Evolutionary conservation across 352 stramenopile species (phyloP), one percentile per base, ranked within the genome.

Genomic region (Phytophthora multivora): DNA sequence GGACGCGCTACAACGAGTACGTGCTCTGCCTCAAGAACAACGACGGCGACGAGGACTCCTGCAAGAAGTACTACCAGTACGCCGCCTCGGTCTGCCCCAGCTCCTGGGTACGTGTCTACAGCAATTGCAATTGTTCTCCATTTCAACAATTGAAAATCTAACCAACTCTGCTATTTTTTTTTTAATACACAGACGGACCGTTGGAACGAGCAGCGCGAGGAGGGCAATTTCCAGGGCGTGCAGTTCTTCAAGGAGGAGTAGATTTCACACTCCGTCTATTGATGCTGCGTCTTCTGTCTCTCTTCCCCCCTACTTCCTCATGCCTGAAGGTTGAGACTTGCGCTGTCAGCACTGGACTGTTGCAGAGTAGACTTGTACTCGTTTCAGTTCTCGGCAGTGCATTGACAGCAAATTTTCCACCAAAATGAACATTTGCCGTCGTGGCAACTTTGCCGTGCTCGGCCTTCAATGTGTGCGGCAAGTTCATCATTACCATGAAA

Each of bases 1-100:
- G 85, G 90, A 96, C 88, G 57, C 83, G 88, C 45, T 99, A 98
- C 92, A 99, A 99, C 73, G 96, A 99, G 82, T 99, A 93, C 81
- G 86, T 98, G 30, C 71, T 99, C 43, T 99, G 97, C 81, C 63
- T 98, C 48, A 98, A 99, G 83, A 93, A 95, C 68, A 98, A 96
- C 58, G 88, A 96, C 55, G 88, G 86, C 40, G 96, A 98, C 64
- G 94, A 98, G 62, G 93, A 98, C 62, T 80, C 90, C 49, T 96
- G 88, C 80, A 86, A 93, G 73, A 86, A 83, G 71, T 82, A 86
- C 70, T 83, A 76, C 68, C 79, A 90, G 67, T 79, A 80, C 63
- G 84, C 88, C 8, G 39, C 71, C 21, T 90, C 80, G 59, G 61
- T 96, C 53, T 96, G 88, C 81, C 88, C 88, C 33, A 88, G 66